Percentiles rank a stretch among this genome's conserved stretches.
Conservation (phyloP, 257 asterid species). For the Avicennia marina region DNA sequence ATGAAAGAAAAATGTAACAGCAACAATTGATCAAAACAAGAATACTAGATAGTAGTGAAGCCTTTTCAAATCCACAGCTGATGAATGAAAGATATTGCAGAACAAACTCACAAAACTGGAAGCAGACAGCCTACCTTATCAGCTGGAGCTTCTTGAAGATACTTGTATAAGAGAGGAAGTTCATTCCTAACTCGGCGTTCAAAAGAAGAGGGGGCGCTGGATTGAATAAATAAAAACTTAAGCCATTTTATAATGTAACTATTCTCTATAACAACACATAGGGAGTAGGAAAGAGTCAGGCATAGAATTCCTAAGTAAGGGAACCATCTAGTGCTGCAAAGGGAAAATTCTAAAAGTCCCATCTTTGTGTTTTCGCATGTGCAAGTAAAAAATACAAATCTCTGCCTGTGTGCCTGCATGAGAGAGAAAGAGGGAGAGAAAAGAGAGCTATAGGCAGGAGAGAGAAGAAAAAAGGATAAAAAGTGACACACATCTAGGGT, state of each 20-base stretch:
- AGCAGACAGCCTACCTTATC: conserved; percentile 46
- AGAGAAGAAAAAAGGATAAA: neutral
- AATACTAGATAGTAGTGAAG: neutral
- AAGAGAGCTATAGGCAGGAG: neutral
- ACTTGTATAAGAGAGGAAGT: conserved; percentile 68
- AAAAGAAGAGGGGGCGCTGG: conserved; percentile 93
- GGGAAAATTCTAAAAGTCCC: too few relatives aligned
- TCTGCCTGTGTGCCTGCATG: too few relatives aligned
- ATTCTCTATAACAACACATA: neutral
- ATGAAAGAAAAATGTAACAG: neutral
- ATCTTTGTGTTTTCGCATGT: too few relatives aligned
- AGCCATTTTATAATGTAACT: conserved; percentile 4
- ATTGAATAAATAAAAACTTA: conserved; percentile 21
- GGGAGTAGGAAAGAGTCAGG: conserved; percentile 8
- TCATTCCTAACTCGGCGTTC: conserved; percentile 68
- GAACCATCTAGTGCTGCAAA: neutral
- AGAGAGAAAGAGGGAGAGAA: neutral
- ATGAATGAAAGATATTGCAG: conserved; percentile 12
- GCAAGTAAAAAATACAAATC: too few relatives aligned
- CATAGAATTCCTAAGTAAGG: neutral
- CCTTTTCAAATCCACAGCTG: conserved; percentile 2
- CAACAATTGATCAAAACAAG: neutral
- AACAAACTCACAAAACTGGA: conserved; percentile 12
- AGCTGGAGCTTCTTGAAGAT: conserved; percentile 75
- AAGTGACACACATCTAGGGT: too few relatives aligned